Conservation (phyloP, 2,329 filamentous ascomycete species). For the Claviceps cyperi region DNA sequence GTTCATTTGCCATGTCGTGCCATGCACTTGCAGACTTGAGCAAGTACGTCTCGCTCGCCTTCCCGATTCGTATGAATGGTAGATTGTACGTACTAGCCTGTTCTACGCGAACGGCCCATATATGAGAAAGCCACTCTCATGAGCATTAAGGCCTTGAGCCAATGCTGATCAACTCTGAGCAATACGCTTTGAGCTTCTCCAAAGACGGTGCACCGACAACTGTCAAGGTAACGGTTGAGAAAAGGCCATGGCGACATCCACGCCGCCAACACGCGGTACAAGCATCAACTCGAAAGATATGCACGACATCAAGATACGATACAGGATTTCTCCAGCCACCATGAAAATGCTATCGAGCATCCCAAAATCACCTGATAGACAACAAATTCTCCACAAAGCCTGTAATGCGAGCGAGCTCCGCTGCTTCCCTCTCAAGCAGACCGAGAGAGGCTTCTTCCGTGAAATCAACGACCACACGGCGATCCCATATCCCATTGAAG, state of each 20-base stretch:
- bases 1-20: not conserved
- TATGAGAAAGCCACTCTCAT: too few species aligned
- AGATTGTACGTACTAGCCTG: not conserved
- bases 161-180: not conserved
- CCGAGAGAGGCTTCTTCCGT: conserved; percentile 22
- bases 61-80: not conserved
- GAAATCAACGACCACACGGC: conserved; percentile 23
- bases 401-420: conserved; percentile 24
- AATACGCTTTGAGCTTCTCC: not conserved
- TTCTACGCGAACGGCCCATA: too few species aligned
- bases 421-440: conserved; percentile 21
- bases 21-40: not conserved
- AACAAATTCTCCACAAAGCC: conserved; percentile 22
- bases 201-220: not conserved
- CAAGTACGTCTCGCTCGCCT: not conserved
- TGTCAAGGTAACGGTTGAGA: not conserved
- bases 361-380: conserved; percentile 13
- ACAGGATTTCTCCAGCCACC: conserved; percentile 19
- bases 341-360: conserved; percentile 17
- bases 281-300: conserved; percentile 1
- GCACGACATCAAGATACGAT: conserved; percentile 20
- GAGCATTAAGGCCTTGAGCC: too few species aligned
- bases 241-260: not conserved
- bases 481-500: conserved; percentile 23
- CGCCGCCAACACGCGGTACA: not conserved